Conservation (phyloP, 2,329 filamentous ascomycete genomes). For the Ustulina deusta region DNA sequence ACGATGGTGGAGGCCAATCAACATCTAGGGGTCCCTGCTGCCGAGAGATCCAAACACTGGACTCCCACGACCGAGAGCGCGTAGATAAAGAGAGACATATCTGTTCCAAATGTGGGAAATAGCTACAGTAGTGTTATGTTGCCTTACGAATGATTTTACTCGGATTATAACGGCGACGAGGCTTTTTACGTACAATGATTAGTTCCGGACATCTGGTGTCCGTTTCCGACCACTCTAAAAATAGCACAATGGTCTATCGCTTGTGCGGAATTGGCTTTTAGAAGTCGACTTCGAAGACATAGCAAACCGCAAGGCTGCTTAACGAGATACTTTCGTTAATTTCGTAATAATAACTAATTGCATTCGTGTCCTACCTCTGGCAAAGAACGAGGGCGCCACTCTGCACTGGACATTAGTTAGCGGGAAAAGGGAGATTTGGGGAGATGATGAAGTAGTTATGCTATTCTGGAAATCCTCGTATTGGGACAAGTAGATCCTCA, state of each 20-base stretch:
- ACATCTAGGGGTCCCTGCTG: too few species aligned
- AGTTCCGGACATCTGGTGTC: conserved; percentile 22
- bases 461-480: not conserved
- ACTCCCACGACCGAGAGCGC: not conserved
- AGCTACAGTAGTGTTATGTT: conserved; percentile 4
- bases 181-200: conserved; percentile 15
- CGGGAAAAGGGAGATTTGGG: not conserved
- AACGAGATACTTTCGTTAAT: too few species aligned
- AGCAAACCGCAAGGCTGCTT: conserved; percentile 4
- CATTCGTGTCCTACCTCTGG: too few species aligned
- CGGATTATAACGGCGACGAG: conserved; percentile 19
- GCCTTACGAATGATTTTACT: conserved; percentile 13
- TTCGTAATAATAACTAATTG: too few species aligned
- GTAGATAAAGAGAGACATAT: conserved; percentile 6
- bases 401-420: not conserved
- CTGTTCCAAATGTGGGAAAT: conserved; percentile 5
- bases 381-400: too few species aligned
- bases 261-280: conserved; percentile 1
- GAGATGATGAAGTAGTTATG: not conserved
- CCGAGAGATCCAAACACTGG: too few species aligned
- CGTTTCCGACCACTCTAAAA: conserved; percentile 22
- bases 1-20: too few species aligned
- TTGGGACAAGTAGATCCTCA: not conserved
- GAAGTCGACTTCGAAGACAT: conserved; percentile 1
- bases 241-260: conserved; percentile 13